A percentile compares a stretch with the other conserved stretches of the same genome.
These are phyloP conservation scores for Sindora glabra DNA, from an alignment of 306 rosid genomes.

Conservation along the genomic window DNA sequence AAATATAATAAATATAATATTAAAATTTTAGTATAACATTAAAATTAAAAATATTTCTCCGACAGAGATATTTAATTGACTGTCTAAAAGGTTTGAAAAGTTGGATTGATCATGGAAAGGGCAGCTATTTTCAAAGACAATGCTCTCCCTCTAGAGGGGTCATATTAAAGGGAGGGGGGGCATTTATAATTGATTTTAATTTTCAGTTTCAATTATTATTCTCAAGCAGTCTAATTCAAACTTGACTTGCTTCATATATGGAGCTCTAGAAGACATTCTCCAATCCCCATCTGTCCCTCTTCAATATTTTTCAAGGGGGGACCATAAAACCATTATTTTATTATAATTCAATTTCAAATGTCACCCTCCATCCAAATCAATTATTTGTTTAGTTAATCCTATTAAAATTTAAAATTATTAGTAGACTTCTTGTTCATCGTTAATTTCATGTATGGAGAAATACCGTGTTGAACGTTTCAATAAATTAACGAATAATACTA, in stretches of 20 bases:
- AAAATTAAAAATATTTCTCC: no score
- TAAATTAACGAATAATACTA: background rate
- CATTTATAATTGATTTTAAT: constrained; percentile 6
- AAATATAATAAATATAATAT: no score
- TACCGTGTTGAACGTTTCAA: background rate
- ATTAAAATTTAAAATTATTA: background rate
- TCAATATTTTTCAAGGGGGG: constrained; percentile 6
- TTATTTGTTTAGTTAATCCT: no score
- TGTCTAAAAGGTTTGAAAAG: no score
- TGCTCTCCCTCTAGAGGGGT: constrained; percentile 2
- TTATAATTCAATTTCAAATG: background rate
- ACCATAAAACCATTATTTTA: no score
- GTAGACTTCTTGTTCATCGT: background rate
- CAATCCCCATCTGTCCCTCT: constrained; percentile 7
- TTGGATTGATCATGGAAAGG: no score
- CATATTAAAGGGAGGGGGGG: constrained; percentile 5
- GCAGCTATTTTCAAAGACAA: background rate
- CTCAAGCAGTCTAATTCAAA: background rate
- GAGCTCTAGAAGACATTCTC: constrained; percentile 22
- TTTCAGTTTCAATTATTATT: background rate
- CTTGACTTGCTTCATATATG: constrained; percentile 18
- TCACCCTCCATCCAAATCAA: background rate
- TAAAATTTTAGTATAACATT: no score
- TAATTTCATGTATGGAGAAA: background rate
- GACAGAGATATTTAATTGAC: no score